Conservation (phyloP, 208 protist species). For the Trypanosoma congolense region DNA sequence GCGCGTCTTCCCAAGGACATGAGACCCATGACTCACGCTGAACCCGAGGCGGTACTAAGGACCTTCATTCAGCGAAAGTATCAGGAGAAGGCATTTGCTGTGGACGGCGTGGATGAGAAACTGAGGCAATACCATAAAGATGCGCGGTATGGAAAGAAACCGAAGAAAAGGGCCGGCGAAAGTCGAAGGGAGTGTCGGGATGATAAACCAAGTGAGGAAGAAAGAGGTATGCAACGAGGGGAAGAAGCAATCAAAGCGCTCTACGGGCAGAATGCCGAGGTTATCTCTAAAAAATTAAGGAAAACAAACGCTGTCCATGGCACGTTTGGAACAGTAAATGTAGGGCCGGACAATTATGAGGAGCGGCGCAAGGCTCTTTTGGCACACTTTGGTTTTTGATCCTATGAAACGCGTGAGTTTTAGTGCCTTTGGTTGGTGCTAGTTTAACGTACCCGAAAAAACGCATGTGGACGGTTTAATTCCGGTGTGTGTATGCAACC, state of each 20-base stretch:
- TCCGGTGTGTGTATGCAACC: too few species aligned
- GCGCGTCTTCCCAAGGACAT: constrained; percentile 26
- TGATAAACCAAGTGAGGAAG: background rate
- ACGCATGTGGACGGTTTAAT: too few species aligned
- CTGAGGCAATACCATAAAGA: constrained; percentile 50
- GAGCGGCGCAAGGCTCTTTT: constrained; percentile 32
- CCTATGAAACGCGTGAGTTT: too few species aligned
- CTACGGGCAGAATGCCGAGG: constrained; percentile 39
- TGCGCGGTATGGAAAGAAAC: constrained; percentile 51
- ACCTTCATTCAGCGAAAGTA: constrained; percentile 76
- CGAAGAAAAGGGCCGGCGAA: constrained; percentile 5
- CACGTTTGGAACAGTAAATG: constrained; percentile 77
- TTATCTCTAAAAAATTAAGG: constrained; percentile 23
- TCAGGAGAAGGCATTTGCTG: constrained; percentile 52
- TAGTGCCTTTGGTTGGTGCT: too few species aligned
- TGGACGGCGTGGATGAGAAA: constrained; percentile 31
- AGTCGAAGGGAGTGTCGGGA: background rate
- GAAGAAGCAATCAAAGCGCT: constrained; percentile 33
- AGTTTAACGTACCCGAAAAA: too few species aligned
- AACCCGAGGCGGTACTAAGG: constrained; percentile 34
- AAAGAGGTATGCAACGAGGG: constrained; percentile 3
- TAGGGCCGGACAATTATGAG: constrained; percentile 58
- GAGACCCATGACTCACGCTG: constrained; percentile 16
- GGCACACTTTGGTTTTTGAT: constrained; percentile 41
- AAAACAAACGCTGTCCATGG: constrained; percentile 49